A percentile compares a stretch with the other conserved stretches of the same genome.
phyloP scores from a whole-genome alignment of 331 rosid genomes.

The Quercus tomentella region DNA sequence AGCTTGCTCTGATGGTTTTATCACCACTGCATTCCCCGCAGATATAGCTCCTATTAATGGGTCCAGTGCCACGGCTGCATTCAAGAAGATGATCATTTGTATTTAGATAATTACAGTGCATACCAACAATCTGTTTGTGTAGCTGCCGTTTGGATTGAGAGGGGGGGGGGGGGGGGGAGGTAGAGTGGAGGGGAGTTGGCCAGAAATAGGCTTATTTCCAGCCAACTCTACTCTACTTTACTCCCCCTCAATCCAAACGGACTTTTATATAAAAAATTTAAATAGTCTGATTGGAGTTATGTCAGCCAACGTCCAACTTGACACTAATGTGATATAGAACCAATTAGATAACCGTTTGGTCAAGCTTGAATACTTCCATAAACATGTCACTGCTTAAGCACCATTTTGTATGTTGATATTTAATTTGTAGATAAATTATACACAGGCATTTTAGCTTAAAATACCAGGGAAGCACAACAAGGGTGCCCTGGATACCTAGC shows the following conservation, averaged over 20 bases:
- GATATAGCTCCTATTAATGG: slow-evolving; percentile 91
- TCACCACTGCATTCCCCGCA: slow-evolving; percentile 70
- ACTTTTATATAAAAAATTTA: background rate
- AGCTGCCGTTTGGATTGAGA: background rate
- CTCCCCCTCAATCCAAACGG: too few relatives aligned
- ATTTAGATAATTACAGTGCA: background rate
- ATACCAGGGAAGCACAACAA: background rate
- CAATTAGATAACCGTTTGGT: background rate
- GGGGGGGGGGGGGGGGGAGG: too few relatives aligned
- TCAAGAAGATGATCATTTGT: background rate
- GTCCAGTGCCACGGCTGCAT: slow-evolving; percentile 70
- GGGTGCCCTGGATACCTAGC: background rate
- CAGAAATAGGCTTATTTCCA: too few relatives aligned
- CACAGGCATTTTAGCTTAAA: background rate
- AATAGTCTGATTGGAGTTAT: background rate
- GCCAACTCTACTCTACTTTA: too few relatives aligned
- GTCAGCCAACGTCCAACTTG: background rate
- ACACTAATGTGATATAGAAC: background rate
- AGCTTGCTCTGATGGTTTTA: slow-evolving; percentile 79
- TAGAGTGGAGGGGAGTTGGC: too few relatives aligned
- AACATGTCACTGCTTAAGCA: background rate
- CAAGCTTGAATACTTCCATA: background rate
- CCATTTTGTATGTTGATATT: background rate
- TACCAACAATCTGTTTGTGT: background rate
- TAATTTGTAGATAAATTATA: background rate